Conservation (phyloP, 306 rosid species). For the Clitoria ternatea region DNA sequence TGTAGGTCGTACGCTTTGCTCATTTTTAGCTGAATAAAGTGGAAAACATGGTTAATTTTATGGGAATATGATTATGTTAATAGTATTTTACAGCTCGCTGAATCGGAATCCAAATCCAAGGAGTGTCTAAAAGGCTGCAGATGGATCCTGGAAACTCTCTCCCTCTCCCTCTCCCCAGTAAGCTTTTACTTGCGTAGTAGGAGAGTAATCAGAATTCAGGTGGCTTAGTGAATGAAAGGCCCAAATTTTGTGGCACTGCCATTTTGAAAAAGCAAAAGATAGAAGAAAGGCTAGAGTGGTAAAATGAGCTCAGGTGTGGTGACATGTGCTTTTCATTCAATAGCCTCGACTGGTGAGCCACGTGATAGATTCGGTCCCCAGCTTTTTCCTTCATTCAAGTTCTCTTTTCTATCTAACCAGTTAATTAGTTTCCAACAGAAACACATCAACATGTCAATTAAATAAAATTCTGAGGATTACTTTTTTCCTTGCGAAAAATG, state of each 20-base stretch:
- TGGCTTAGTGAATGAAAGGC: neutral
- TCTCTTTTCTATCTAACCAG: conserved; percentile 43
- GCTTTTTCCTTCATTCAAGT: conserved; percentile 53
- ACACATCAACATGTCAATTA: neutral
- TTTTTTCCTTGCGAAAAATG: too few species aligned
- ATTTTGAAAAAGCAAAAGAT: neutral
- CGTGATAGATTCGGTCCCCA: conserved; percentile 67
- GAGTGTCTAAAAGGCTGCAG: neutral
- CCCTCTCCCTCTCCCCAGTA: neutral
- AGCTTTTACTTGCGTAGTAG: neutral
- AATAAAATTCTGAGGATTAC: too few species aligned
- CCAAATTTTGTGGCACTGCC: conserved; percentile 16
- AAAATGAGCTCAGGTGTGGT: conserved; percentile 36
- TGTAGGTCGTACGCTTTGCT: neutral
- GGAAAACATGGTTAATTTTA: neutral
- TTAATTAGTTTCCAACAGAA: too few species aligned
- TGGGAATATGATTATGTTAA: neutral
- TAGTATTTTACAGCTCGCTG: neutral
- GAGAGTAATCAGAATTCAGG: conserved; percentile 10
- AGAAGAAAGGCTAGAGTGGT: neutral
- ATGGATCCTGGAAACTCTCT: neutral
- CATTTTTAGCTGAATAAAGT: neutral
- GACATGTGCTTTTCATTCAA: conserved; percentile 49
- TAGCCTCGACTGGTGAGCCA: conserved; percentile 62
- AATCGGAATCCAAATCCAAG: neutral